Evolutionary conservation across 192 early-diverging fungal species (phyloP), one percentile per base, ranked within the genome.

Genomic region (Gryganskiella cystojenkinii): DNA sequence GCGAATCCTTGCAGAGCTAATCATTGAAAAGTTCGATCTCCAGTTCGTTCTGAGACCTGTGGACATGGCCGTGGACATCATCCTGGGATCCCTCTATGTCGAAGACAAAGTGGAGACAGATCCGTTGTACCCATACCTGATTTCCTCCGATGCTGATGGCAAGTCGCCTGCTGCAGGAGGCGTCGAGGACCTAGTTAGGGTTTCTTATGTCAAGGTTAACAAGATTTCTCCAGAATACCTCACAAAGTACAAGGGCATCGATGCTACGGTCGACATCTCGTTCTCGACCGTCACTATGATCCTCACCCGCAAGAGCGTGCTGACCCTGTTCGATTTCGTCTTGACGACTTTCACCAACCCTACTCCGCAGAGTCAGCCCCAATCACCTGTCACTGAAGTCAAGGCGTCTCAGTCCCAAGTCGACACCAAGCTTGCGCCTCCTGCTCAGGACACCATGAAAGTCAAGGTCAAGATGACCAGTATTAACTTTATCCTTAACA

Each of bases 261-360:
- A 93, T 51, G 94, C 95, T 59, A 90, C 87, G 0, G 87, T 94
- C 7, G 92, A 95, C 35, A 86, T 98, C 2, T 91, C 89, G 19
- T 86, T 89, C 60, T 96, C 88, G 42, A 93, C 83, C 35, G 67
- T 97, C 20, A 92, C 92, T 28, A 82, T 98, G 64, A 91, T 96
- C 56, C 83, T 98, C 2, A 92, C 94, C 11, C 90, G 91, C 31
- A 93, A 91, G 70, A 92, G 91, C 56, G 91, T 99, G 14, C 78
- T 97, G 66, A 90, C 87, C 9, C 80, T 95, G 11, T 95, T 97
- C 76, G 91, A 95, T 61, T 96, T 94, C 66, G 81, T 96, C 6
- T 68, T 95, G 15, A 87, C 89, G 47, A 92, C 93, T 7, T 95
- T 95, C 78, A 82, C 81, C 17, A 40, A 61, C 30, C 57, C 74